Base-by-base conservation (phyloP, 352 stramenopile genomes). In the Peronosclerospora sorghi region DNA sequence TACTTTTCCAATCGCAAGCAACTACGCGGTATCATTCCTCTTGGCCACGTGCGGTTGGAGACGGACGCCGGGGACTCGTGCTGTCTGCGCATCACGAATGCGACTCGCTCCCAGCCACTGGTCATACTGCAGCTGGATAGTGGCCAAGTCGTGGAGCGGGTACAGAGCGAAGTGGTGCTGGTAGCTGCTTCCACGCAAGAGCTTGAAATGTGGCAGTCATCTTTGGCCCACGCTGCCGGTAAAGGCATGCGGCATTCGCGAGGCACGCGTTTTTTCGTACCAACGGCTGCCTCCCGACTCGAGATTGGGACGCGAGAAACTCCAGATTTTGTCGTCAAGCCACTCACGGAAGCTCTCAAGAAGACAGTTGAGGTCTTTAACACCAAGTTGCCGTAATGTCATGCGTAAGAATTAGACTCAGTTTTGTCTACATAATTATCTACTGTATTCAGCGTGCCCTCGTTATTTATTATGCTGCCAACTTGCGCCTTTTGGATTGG, bases 181-280 rank as follows among this genome's bases (percentile, higher is more conserved):
- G 51, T 88, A 15, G 73, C 78, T 9, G 45, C 68, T 0, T 79
- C 58, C 1, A 56, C 62, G 0, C 72, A 89, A 30, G 81, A 93
- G 44, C 82, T 93, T 38, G 74, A 93, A 51, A 90, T 93, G 76
- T 93, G 81, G 81, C 73, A 89, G 58, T 89, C 78, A 45, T 90
- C 81, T 26, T 43, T 93, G 7, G 76, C 79, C 3, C 77, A 93
- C 32, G 81, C 78, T 0, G 76, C 77, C 5, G 81, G 81, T 4
- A 83, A 86, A 38, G 78, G 77, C 2, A 68, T 91, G 53, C 78
- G 78, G 3, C 65, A 91, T 48, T 90, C 81, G 27, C 68, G 75
- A 23, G 78, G 78, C 34, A 93, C 72, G 26, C 78, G 81, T 27
- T 93, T 90, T 40, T 90, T 86, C 39, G 73, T 86, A n/a, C 69